Conservation (phyloP, 176 grass and related monocot genomes). For the Lolium rigidum region DNA sequence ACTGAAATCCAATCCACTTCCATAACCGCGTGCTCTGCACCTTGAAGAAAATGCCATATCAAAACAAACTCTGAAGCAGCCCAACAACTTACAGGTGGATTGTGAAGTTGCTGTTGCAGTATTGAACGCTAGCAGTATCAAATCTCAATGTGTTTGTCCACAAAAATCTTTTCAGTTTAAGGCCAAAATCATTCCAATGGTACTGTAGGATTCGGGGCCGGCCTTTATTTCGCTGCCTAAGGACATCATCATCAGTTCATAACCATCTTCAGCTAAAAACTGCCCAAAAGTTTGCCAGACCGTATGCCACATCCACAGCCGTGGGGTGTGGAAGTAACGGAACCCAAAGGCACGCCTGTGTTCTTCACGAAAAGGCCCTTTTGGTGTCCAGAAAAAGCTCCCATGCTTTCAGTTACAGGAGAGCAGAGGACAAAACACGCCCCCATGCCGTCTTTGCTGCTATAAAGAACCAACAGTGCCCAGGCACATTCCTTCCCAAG, state of each 20-base stretch:
- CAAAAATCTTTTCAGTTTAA: background rate
- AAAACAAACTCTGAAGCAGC: background rate
- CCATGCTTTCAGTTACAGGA: constrained; percentile 45
- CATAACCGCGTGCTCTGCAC: background rate
- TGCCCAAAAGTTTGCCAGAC: background rate
- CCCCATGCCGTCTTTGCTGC: background rate
- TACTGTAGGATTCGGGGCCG: background rate
- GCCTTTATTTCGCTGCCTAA: too few species aligned
- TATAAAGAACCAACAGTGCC: constrained; percentile 47
- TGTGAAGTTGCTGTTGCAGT: background rate
- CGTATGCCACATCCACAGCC: background rate
- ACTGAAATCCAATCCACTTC: background rate
- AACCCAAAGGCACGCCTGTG: constrained; percentile 37
- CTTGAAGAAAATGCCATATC: background rate
- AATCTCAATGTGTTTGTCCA: background rate
- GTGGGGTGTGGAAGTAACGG: constrained; percentile 7
- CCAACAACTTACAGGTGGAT: background rate
- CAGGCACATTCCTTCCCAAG: constrained; percentile 33
- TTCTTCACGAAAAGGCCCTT: constrained; percentile 39
- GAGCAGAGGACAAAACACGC: background rate
- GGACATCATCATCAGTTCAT: background rate
- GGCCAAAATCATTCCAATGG: background rate
- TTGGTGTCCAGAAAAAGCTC: constrained; percentile 48
- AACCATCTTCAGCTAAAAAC: background rate
- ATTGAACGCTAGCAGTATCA: too few species aligned